phyloP scores from a whole-genome alignment of 169 alveolate genomes.

The Cryptosporidium ubiquitum region DNA sequence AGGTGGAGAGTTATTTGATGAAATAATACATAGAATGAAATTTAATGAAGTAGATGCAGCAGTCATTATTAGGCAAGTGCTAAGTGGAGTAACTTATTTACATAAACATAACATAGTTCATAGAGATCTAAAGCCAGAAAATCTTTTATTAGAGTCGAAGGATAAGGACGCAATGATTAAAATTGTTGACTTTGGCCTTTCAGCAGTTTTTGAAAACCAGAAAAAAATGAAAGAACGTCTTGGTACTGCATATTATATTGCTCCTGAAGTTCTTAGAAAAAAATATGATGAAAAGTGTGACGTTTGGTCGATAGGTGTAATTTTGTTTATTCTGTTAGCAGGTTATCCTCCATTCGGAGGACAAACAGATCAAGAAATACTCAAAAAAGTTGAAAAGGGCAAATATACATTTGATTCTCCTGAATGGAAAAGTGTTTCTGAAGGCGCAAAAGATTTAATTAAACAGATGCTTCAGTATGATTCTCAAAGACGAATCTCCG shows the following conservation, averaged over 20 bases:
- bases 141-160: conserved; percentile 80
- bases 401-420: conserved; percentile 81
- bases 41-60: conserved; percentile 92
- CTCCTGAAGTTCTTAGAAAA: conserved; percentile 89
- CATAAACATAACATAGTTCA: conserved; percentile 91
- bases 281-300: conserved; percentile 91
- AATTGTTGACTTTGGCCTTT: conserved; percentile 92
- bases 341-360: conserved; percentile 94
- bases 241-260: conserved; percentile 90
- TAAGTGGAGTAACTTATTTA: conserved; percentile 91
- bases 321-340: conserved; percentile 82
- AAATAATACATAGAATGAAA: conserved; percentile 85
- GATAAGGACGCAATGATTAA: conserved; percentile 81
- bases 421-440: conserved; percentile 89
- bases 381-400: conserved; percentile 88
- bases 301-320: conserved; percentile 92
- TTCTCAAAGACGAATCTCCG: conserved; percentile 88
- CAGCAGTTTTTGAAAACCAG: conserved; percentile 80
- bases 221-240: conserved; percentile 82
- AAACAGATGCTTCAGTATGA: conserved; percentile 88
- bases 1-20: conserved; percentile 94
- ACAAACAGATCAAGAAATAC: conserved; percentile 89
- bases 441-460: conserved; percentile 92
- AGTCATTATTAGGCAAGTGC: conserved; percentile 89
- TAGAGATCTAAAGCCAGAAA: conserved; percentile 91